Base-by-base conservation (phyloP, 768 basidiomycete genomes). In the Agrocybe chaxingu region DNA sequence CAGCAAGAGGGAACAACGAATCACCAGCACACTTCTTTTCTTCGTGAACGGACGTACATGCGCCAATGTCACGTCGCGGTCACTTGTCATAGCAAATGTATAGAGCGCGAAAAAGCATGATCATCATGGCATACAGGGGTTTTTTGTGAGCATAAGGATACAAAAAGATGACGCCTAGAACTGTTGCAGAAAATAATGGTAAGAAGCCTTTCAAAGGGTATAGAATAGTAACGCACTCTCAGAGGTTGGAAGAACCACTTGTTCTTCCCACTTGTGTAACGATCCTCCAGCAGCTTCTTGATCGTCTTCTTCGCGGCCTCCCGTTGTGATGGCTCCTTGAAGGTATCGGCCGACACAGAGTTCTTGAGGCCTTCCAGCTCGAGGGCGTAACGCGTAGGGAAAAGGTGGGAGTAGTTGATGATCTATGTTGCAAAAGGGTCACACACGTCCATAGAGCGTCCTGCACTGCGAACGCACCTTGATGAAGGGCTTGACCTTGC, bases 401-500 rank as follows among this genome's bases (percentile, higher is more conserved):
- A 96, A 56, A 99, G 80, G 75, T 99, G 97, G 51, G 93, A 92
- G 80, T 98, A 98, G 84, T 99, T 99, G 72, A 98, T 72, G 51
- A 86, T 78, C 94, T 96, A 45, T 4, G 12, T 3, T n/a, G 19
- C 40, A 12, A 38, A 24, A 34, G 29, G 35, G 13, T 54, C 24
- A 35, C 6, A 35, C 43, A 42, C 34, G 24, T 38, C 46, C 19
- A 42, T 19, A 16, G 9, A 30, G 4, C 33, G 10, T 13, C 29
- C 36, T 13, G 35, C 29, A 11, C 5, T 13, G 33, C 7, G 8
- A 8, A 56, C 80, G 61, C 61, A 93, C 95, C 85, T 99, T 98
- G 82, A 99, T 93, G 75, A 99, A 99, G 60, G 97, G 97, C 83
- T 99, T 99, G 73, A 99, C 87, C 76, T 94, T 96, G 76, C 85